Base-by-base conservation (phyloP, 2,329 filamentous ascomycete genomes). In the Diplodia sapinea region DNA sequence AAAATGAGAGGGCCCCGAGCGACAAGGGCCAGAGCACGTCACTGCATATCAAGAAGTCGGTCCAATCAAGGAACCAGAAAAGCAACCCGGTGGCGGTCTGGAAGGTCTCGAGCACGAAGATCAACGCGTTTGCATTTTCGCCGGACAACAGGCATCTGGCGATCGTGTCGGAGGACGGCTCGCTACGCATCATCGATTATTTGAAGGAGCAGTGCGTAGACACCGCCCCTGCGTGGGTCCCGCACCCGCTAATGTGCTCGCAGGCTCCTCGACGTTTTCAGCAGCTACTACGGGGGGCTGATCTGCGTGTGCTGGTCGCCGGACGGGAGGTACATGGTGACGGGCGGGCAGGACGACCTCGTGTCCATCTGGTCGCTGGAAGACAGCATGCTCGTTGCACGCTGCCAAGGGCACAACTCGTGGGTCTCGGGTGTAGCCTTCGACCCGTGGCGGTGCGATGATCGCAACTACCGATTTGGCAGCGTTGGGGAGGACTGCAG, bases 241-340 rank as follows among this genome's bases (percentile, higher is more conserved):
- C 3, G 36, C 40, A 50, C 36, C 49, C 20, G 67, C 62, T 54
- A 47, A 57, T 17, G 12, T 49, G 50, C 38, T 49, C 11, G 4
- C 70, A 95, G 92, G 73, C 84, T 98, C n/a, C 82, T 95, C 13
- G 92, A 94, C 74, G 83, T 97, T 54, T 97, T 92, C 78, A 88
- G 90, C 73, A 92, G 92, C 66, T 99, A 97, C 81, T 99, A 97
- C 74, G 95, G 95, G 56, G 94, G 93, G 3, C 85, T 99, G 69
- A 91, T 91, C 54, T 97, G 93, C 75, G 93, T 97, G 2, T 96
- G 93, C 80, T 99, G 95, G 95, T 97, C 94, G 7, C 95, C 95
- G 11, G 95, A 99, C 75, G 94, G 93, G 63, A 94, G 96, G 77
- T 99, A 98, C 78, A 89, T 99, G 63, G 84, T 99, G 20, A 97